phyloP scores from a whole-genome alignment of 2,329 filamentous ascomycete species.

The Gnomoniopsis smithogilvyi region DNA sequence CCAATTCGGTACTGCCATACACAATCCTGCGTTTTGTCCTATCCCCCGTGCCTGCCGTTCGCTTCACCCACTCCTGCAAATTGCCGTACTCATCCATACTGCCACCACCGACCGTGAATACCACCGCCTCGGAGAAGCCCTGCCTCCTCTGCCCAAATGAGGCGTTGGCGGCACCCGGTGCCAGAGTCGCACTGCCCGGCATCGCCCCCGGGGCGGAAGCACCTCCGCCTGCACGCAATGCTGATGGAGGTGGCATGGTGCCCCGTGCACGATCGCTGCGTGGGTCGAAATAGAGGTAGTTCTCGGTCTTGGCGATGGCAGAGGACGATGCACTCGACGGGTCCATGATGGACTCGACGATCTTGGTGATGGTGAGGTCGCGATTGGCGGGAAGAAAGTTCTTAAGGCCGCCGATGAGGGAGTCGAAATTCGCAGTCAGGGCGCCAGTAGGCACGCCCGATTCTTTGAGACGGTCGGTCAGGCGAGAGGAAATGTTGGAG shows the following conservation, averaged over 20 bases:
- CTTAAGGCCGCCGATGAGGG: slow-evolving; percentile 91
- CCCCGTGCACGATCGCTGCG: slow-evolving; percentile 89
- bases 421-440: slow-evolving; percentile 80
- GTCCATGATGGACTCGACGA: slow-evolving; percentile 98
- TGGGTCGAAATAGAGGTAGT: slow-evolving; percentile 96
- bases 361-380: slow-evolving; percentile 94
- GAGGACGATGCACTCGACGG: slow-evolving; percentile 84
- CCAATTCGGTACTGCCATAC: slow-evolving; percentile 87
- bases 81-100: slow-evolving; percentile 99
- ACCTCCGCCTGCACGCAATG: slow-evolving; percentile 42
- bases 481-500: slow-evolving; percentile 82
- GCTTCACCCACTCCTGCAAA: slow-evolving; percentile 88
- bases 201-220: slow-evolving; percentile 23
- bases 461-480: slow-evolving; percentile 93
- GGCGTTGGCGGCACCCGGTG: slow-evolving; percentile 63
- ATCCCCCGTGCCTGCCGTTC: slow-evolving; percentile 59
- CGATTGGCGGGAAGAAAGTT: slow-evolving; percentile 96
- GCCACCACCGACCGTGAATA: slow-evolving; percentile 93
- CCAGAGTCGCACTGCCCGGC: slow-evolving; percentile 43
- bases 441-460: slow-evolving; percentile 71
- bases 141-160: slow-evolving; percentile 90
- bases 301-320: slow-evolving; percentile 93
- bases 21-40: slow-evolving; percentile 76
- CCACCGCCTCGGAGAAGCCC: slow-evolving; percentile 84
- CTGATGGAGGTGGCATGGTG: slow-evolving; percentile 78